A percentile compares a stretch with the other conserved stretches of the same genome.
These are phyloP conservation scores for Axilococcus clingmanii DNA, from an alignment of 139 green algal genomes.

Conservation along the genomic window DNA sequence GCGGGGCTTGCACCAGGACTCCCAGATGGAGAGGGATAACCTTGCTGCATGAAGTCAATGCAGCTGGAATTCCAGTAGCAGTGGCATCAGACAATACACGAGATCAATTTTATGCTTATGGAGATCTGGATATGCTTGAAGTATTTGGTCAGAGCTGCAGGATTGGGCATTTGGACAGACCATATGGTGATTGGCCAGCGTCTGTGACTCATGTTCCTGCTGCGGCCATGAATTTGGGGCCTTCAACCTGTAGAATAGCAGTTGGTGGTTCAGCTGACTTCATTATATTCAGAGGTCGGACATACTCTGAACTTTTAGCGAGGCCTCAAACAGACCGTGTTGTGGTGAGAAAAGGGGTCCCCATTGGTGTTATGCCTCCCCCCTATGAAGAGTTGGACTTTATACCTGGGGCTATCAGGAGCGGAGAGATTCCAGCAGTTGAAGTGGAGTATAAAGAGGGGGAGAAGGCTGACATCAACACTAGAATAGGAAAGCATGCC, in stretches of 20 bases:
- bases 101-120: slow-evolving; percentile 70
- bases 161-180: slow-evolving; percentile 58
- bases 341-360: slow-evolving; percentile 27
- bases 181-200: slow-evolving; percentile 39
- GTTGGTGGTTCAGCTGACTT: slow-evolving; percentile 42
- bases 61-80: slow-evolving; percentile 39
- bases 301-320: slow-evolving; percentile 53
- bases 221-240: slow-evolving; percentile 43
- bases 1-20: slow-evolving; percentile 30
- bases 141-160: slow-evolving; percentile 52
- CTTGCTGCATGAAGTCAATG: slow-evolving; percentile 41
- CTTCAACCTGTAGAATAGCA: slow-evolving; percentile 22
- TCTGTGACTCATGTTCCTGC: slow-evolving; percentile 37
- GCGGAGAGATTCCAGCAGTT: not conserved
- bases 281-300: slow-evolving; percentile 47
- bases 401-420: slow-evolving; percentile 12
- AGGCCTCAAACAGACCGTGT: slow-evolving; percentile 43
- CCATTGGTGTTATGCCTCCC: slow-evolving; percentile 14
- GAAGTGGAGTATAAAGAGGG: not conserved
- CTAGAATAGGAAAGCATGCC: too few species aligned
- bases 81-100: slow-evolving; percentile 62
- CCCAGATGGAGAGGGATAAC: slow-evolving; percentile 56
- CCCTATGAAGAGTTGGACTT: slow-evolving; percentile 39
- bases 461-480: not conserved
- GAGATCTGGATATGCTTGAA: slow-evolving; percentile 69